Evolutionary conservation across 768 basidiomycete genomes (phyloP).

Genomic region (Fistulinella prunicolor): DNA sequence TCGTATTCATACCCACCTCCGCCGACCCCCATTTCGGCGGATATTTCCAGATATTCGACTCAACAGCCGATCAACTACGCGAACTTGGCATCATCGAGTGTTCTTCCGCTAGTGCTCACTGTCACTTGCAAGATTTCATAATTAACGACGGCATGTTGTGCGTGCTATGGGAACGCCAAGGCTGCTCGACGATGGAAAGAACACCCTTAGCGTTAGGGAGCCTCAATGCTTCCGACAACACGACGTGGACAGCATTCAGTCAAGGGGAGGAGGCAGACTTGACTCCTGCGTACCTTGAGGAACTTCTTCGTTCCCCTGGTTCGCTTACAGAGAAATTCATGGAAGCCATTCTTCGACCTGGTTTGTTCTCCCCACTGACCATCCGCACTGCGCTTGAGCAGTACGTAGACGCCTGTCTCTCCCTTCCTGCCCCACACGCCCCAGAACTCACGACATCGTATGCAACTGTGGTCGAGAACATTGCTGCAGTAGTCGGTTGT

Average conservation of each 20-base stretch:
- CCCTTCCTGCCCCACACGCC: slow-evolving; percentile 55
- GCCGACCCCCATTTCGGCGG: slow-evolving; percentile 68
- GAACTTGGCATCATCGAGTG: slow-evolving; percentile 59
- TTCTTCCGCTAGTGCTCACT: slow-evolving; percentile 58
- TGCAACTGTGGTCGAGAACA: slow-evolving; percentile 65
- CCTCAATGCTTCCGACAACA: slow-evolving; percentile 25
- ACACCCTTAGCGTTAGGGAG: slow-evolving; percentile 44
- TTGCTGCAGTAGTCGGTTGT: slow-evolving; percentile 83
- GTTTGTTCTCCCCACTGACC: slow-evolving; percentile 81
- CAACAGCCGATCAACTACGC: slow-evolving; percentile 54
- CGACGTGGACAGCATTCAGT: slow-evolving; percentile 52
- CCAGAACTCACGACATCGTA: slow-evolving; percentile 61
- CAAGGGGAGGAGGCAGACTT: slow-evolving; percentile 73
- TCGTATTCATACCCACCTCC: slow-evolving; percentile 72
- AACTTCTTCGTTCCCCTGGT: slow-evolving; percentile 66
- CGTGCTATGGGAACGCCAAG: slow-evolving; percentile 80
- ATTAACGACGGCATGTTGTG: slow-evolving; percentile 51
- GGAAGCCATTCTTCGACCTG: slow-evolving; percentile 80
- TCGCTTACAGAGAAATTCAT: slow-evolving; percentile 79
- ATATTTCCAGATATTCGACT: slow-evolving; percentile 67
- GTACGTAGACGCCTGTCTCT: slow-evolving; percentile 72
- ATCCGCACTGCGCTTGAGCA: slow-evolving; percentile 79
- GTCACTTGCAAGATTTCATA: slow-evolving; percentile 78
- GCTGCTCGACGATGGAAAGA: slow-evolving; percentile 65
- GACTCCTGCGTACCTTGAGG: slow-evolving; percentile 86